Evolutionary conservation across 192 early-diverging fungal genomes (phyloP), one percentile per base, ranked within the genome.

Genomic region (Coemansia sp.): DNA sequence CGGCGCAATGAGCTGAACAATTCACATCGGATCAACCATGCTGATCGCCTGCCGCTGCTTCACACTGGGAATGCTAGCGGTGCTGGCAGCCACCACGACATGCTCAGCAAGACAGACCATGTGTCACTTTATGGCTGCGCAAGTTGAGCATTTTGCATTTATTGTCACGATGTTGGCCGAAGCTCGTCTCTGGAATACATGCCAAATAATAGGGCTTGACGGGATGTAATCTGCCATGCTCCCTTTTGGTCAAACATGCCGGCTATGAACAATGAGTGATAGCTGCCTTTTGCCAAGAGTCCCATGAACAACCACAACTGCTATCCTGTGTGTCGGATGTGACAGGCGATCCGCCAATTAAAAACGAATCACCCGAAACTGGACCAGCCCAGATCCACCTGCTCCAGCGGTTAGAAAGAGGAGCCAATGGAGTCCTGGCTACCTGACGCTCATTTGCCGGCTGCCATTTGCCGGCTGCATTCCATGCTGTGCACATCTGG

Each of bases 81-180:
- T 14, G 14, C 8, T 4, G 38, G 38, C 8, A 40, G 38, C 15
- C 40, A 12, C 40, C 11, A 12, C 40, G 14, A 44, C 40, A n/a
- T n/a, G 11, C 40, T 44, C 40, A 44, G 15, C 15, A 44, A 44
- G 40, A 44, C 40, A 12, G 14, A 12, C 55, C 55, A 36, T 37
- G 55, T 57, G 55, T 44, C 40, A 44, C 40, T 15, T 44, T 44
- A 10, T 44, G 40, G 14, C 40, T 44, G 40, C 40, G 34, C 31
- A 34, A 8, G 31, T 34, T 34, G 31, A 1, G 4, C 31, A 8
- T 6, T 8, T 34, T 34, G 34, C 37, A 20, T 36, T 23, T 28
- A 57, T 44, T 44, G 40, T 44, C 15, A 14, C 40, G 14, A 44
- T 44, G 15, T 44, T 14, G 40, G 40, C 40, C 40, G 14, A n/a